Percentiles rank a stretch among this genome's conserved stretches.
phyloP scores from a whole-genome alignment of 331 rosid genomes.

The Acacia concinna region DNA sequence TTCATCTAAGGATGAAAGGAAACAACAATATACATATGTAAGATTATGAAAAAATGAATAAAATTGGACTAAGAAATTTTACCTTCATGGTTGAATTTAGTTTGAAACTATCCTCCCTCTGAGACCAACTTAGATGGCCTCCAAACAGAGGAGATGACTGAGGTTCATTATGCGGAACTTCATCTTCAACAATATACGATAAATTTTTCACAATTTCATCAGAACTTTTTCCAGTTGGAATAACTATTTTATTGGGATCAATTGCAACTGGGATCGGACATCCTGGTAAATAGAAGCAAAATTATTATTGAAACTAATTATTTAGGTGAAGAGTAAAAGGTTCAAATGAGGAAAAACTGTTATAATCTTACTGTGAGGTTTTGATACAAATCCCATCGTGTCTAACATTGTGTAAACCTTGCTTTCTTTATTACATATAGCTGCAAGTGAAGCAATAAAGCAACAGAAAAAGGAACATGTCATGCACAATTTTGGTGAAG shows the following conservation, averaged over 20 bases:
- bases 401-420: constrained; percentile 69
- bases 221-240: constrained; percentile 71
- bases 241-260: constrained; percentile 66
- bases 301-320: constrained; percentile 23
- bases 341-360: neutral
- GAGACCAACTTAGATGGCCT: constrained; percentile 80
- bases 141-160: constrained; percentile 75
- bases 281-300: constrained; percentile 52
- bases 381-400: constrained; percentile 65
- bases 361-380: constrained; percentile 75
- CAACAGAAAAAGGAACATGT: constrained; percentile 20
- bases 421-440: constrained; percentile 91
- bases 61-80: constrained; percentile 19
- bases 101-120: constrained; percentile 79
- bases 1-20: neutral
- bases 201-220: constrained; percentile 62
- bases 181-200: constrained; percentile 55
- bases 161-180: constrained; percentile 38
- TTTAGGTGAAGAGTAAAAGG: constrained; percentile 18
- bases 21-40: constrained; percentile 5
- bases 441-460: constrained; percentile 59
- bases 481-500: constrained; percentile 2
- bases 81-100: constrained; percentile 84
- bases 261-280: constrained; percentile 73
- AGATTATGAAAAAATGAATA: constrained; percentile 23